Evolutionary conservation across 768 basidiomycete species (phyloP), one percentile per base, ranked within the genome.

Genomic region (Lactifluus pinguis): DNA sequence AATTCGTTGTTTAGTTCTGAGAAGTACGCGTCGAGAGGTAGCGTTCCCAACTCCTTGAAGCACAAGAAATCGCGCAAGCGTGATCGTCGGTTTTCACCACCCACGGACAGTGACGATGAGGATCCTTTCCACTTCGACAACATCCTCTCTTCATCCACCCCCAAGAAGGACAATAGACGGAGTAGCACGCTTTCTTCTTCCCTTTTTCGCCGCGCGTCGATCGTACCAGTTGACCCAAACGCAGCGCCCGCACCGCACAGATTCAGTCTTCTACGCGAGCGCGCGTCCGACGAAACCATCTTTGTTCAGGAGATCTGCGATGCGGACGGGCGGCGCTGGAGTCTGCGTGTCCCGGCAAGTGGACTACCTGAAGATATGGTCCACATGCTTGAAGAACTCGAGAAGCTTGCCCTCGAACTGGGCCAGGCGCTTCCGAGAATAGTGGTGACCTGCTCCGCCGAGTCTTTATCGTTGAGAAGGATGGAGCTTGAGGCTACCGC

Each of bases 361-460:
- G 65, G 65, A 44, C 54, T 65, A 11, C 65, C 65, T 4, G 52
- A 59, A 17, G 62, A 63, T 29, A 64, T 64, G 65, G 54, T 65
- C 10, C 52, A 32, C 44, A 65, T 64, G 57, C 55, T 65, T 19
- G 65, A 65, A 39, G 65, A 65, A 38, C 59, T 65, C 3, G 65
- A 65, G 54, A 55, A 52, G 17, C 58, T 65, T 14, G 65, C 62
- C 1, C 32, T 47, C 29, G 65, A 65, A 38, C 54, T 65, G 17
- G 54, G 57, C 42, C 53, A 64, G 55, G 34, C 55, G 19, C 45
- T 65, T 5, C 65, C 65, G 29, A 53, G 36, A 44, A 65, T 65
- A 41, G 65, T 65, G 17, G 55, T 65, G 50, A 65, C 62, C 19
- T 58, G 48, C 25, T 65, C 65, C 2, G 47, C 55, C 14, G 57